These are phyloP conservation scores for Corynespora cassiicola DNA, from an alignment of 2,329 filamentous ascomycete species.

Conservation along the genomic window DNA sequence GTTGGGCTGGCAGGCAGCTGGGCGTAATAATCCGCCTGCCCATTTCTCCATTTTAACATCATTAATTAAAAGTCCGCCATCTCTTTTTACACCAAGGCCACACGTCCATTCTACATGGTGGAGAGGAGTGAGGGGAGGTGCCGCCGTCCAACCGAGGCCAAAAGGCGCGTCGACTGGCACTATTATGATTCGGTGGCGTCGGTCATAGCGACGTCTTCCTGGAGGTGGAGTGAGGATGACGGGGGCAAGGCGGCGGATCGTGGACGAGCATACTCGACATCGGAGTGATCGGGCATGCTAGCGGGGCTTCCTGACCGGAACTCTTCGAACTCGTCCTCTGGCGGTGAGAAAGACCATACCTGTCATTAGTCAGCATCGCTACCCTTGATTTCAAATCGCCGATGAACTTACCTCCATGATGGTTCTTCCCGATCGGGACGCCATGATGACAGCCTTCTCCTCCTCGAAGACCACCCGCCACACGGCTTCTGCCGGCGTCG, in stretches of 20 bases:
- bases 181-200: constrained; percentile 29
- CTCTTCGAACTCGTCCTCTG: constrained; percentile 58
- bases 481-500: constrained; percentile 89
- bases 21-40: no score
- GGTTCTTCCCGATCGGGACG: constrained; percentile 81
- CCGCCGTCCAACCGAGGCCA: no score
- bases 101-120: no score
- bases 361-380: constrained; percentile 50
- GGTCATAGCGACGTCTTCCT: constrained; percentile 37
- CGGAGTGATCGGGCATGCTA: constrained; percentile 49
- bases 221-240: constrained; percentile 24
- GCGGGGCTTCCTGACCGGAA: constrained; percentile 49
- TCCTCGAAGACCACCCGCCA: constrained; percentile 99
- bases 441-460: constrained; percentile 97
- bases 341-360: constrained; percentile 96
- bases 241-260: constrained; percentile 37
- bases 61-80: no score
- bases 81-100: no score
- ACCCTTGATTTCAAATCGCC: constrained; percentile 6
- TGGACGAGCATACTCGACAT: constrained; percentile 37
- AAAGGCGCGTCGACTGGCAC: no score
- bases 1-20: no score
- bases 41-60: no score
- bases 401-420: constrained; percentile 86
- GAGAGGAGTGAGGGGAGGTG: no score